Evolutionary conservation across 768 basidiomycete genomes (phyloP).

Genomic region (Xerocomus brunneocitrinus): DNA sequence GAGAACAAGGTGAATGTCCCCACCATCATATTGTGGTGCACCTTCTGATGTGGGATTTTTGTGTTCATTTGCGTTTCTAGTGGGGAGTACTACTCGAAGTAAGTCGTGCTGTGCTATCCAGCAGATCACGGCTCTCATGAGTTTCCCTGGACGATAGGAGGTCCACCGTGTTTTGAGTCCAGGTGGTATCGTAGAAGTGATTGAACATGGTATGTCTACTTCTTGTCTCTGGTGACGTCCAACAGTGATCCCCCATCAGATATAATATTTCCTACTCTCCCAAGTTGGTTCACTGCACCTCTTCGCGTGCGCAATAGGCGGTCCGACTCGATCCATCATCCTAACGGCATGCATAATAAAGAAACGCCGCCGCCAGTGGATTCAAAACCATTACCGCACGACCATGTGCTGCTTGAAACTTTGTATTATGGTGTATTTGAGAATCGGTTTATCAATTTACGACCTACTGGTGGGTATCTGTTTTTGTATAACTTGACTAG

Average conservation of each 20-base stretch:
- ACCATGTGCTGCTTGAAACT: slow-evolving; percentile 66
- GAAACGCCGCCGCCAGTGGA: slow-evolving; percentile 33
- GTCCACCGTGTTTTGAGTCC: slow-evolving; percentile 65
- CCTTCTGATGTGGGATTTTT: neutral
- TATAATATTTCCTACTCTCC: slow-evolving; percentile 69
- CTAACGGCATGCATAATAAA: slow-evolving; percentile 41
- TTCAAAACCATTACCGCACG: slow-evolving; percentile 44
- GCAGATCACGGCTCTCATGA: slow-evolving; percentile 1
- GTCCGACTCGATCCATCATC: slow-evolving; percentile 46
- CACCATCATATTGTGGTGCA: neutral
- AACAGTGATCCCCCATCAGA: slow-evolving; percentile 38
- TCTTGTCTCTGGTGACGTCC: neutral
- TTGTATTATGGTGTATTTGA: slow-evolving; percentile 64
- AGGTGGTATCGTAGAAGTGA: slow-evolving; percentile 65
- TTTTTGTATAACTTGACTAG: neutral
- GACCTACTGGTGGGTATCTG: slow-evolving; percentile 54
- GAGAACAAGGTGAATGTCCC: slow-evolving; percentile 57
- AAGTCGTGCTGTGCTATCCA: neutral
- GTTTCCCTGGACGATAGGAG: slow-evolving; percentile 44
- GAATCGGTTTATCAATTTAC: slow-evolving; percentile 66
- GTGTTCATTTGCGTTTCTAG: slow-evolving; percentile 30
- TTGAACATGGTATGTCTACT: slow-evolving; percentile 59
- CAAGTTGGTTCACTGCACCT: slow-evolving; percentile 73
- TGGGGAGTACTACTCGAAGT: slow-evolving; percentile 70
- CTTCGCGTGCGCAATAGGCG: slow-evolving; percentile 51